Percentiles rank a stretch among this genome's conserved stretches.
phyloP scores from a whole-genome alignment of 805 yeast species.

The Blastobotrys chiropterorum region DNA sequence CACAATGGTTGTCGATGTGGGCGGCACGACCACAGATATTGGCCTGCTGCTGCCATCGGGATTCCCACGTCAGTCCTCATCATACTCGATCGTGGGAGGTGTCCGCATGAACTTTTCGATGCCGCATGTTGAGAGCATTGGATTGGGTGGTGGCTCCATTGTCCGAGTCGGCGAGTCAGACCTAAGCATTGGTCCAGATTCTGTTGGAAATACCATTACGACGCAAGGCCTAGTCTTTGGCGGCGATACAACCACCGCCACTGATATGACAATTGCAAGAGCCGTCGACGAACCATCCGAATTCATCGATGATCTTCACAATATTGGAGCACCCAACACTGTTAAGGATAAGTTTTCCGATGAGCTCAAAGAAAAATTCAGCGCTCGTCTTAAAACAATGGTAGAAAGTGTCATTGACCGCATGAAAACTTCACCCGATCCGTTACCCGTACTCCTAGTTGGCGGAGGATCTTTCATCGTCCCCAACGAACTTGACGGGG shows the following conservation, averaged over 20 bases:
- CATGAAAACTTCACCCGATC: slow-evolving; percentile 41
- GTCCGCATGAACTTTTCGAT: slow-evolving; percentile 45
- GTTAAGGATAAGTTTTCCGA: slow-evolving; percentile 22
- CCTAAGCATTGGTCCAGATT: slow-evolving; percentile 41
- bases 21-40: slow-evolving; percentile 49
- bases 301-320: slow-evolving; percentile 7
- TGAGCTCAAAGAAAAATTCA: slow-evolving; percentile 27
- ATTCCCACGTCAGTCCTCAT: slow-evolving; percentile 42
- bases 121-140: slow-evolving; percentile 47
- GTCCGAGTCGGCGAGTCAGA: slow-evolving; percentile 20
- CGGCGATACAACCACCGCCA: slow-evolving; percentile 37
- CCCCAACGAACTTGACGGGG: slow-evolving; percentile 36
- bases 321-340: slow-evolving; percentile 9
- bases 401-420: slow-evolving; percentile 37
- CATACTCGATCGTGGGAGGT: slow-evolving; percentile 41
- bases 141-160: slow-evolving; percentile 46
- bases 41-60: slow-evolving; percentile 41
- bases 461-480: slow-evolving; percentile 48
- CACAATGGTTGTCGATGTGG: slow-evolving; percentile 42
- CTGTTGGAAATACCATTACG: slow-evolving; percentile 39
- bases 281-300: slow-evolving; percentile 9
- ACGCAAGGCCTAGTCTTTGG: slow-evolving; percentile 37
- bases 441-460: slow-evolving; percentile 39
- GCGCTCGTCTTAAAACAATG: background rate
- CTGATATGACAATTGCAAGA: slow-evolving; percentile 33